Evolutionary conservation across 176 grass and related monocot species (phyloP).

Genomic region (Carex littledalei): DNA sequence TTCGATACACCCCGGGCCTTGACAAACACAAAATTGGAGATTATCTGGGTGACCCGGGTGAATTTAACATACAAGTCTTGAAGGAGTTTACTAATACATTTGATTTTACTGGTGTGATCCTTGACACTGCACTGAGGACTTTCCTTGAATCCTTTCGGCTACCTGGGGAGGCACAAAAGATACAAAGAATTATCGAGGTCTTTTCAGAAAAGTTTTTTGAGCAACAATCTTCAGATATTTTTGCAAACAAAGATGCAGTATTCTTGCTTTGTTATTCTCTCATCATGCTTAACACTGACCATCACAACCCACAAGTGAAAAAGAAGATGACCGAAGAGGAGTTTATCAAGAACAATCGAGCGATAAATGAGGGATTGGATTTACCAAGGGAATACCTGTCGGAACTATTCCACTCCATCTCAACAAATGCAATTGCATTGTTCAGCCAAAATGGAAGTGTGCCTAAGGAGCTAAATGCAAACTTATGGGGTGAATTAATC

Average conservation of each 20-base stretch:
- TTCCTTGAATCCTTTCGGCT: slow-evolving; percentile 88
- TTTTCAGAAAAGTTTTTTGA: slow-evolving; percentile 81
- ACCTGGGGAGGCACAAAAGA: slow-evolving; percentile 96
- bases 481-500: slow-evolving; percentile 60
- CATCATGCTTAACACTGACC: slow-evolving; percentile 99
- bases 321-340: slow-evolving; percentile 98
- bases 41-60: slow-evolving; percentile 73
- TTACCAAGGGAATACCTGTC: slow-evolving; percentile 79
- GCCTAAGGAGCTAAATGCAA: slow-evolving; percentile 34
- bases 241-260: slow-evolving; percentile 69
- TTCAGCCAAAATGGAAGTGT: slow-evolving; percentile 25
- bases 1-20: slow-evolving; percentile 62
- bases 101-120: slow-evolving; percentile 62
- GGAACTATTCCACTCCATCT: slow-evolving; percentile 88
- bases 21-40: slow-evolving; percentile 87
- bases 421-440: slow-evolving; percentile 62
- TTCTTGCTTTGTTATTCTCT: slow-evolving; percentile 89
- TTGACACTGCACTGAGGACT: slow-evolving; percentile 62
- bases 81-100: slow-evolving; percentile 86
- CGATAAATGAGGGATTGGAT: slow-evolving; percentile 64
- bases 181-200: slow-evolving; percentile 72
- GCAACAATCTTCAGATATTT: slow-evolving; percentile 57
- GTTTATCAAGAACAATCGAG: slow-evolving; percentile 91
- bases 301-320: slow-evolving; percentile 95
- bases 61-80: slow-evolving; percentile 56